Percentiles rank a stretch among this genome's conserved stretches.
Evolutionary conservation across 2,329 filamentous ascomycete genomes (phyloP).

Genomic region (Ophiocordyceps camponoti-saundersi): DNA sequence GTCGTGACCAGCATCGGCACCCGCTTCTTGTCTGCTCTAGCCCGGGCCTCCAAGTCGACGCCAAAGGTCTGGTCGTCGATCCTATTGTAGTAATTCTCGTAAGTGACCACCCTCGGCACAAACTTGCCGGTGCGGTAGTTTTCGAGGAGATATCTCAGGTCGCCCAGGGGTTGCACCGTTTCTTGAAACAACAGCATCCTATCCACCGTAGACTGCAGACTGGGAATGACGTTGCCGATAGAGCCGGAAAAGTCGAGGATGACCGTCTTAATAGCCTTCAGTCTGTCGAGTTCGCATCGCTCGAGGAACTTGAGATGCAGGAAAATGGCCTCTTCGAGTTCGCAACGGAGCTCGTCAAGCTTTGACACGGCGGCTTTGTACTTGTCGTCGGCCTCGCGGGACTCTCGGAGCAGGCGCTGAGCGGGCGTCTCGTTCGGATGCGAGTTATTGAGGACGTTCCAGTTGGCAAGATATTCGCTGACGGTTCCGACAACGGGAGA

Average conservation of each 20-base stretch:
- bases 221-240: constrained; percentile 94
- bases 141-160: constrained; percentile 85
- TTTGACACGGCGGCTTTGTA: constrained; percentile 79
- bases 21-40: constrained; percentile 84
- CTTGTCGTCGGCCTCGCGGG: constrained; percentile 75
- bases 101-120: constrained; percentile 74
- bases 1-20: constrained; percentile 87
- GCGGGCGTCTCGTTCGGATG: constrained; percentile 87
- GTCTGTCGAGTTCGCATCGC: constrained; percentile 84
- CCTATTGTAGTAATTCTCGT: constrained; percentile 98
- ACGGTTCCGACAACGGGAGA: constrained; percentile 71
- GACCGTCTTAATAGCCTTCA: constrained; percentile 97
- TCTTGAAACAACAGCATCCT: constrained; percentile 99
- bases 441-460: constrained; percentile 72
- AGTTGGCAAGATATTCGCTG: constrained; percentile 76
- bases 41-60: constrained; percentile 90
- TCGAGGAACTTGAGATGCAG: constrained; percentile 91
- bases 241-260: constrained; percentile 94
- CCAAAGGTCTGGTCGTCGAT: constrained; percentile 97
- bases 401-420: constrained; percentile 76
- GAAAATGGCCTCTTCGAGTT: constrained; percentile 88
- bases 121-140: constrained; percentile 94
- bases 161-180: constrained; percentile 83
- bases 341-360: constrained; percentile 80
- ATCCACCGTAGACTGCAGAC: constrained; percentile 86